These are phyloP conservation scores for Priceomyces melissophilus DNA, from an alignment of 805 yeast genomes.

Conservation along the genomic window DNA sequence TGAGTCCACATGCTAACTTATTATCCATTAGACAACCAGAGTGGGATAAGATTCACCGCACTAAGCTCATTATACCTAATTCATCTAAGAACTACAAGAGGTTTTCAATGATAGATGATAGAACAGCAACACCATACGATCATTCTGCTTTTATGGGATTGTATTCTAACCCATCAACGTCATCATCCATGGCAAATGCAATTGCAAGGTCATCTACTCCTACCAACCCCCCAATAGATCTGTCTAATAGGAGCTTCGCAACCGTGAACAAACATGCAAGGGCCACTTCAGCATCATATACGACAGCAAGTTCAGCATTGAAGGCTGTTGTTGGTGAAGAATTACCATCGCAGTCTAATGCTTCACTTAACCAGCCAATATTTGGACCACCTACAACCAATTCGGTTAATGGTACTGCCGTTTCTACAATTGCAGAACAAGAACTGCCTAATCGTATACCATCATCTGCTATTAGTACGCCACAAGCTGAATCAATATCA, in stretches of 20 bases:
- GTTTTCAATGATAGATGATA: slow-evolving; percentile 43
- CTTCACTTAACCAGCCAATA: slow-evolving; percentile 10
- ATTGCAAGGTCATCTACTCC: slow-evolving; percentile 39
- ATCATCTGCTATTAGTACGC: neutral
- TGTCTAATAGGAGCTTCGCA: slow-evolving; percentile 18
- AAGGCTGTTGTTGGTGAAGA: slow-evolving; percentile 74
- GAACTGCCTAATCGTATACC: slow-evolving; percentile 25
- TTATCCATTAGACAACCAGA: slow-evolving; percentile 81
- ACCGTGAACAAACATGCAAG: slow-evolving; percentile 23
- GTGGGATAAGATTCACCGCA: slow-evolving; percentile 67
- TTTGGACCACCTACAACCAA: slow-evolving; percentile 12
- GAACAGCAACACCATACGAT: slow-evolving; percentile 19
- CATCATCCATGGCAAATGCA: slow-evolving; percentile 53
- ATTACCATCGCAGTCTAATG: slow-evolving; percentile 15
- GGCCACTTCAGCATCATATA: slow-evolving; percentile 34
- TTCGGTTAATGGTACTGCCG: slow-evolving; percentile 29
- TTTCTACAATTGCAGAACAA: slow-evolving; percentile 44
- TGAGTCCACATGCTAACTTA: slow-evolving; percentile 78
- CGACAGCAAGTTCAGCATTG: slow-evolving; percentile 63
- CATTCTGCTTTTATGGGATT: slow-evolving; percentile 36
- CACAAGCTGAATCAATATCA: slow-evolving; percentile 3
- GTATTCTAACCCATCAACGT: slow-evolving; percentile 66
- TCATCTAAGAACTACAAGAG: slow-evolving; percentile 32
- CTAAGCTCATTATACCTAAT: slow-evolving; percentile 24
- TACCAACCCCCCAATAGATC: slow-evolving; percentile 2